phyloP scores from a whole-genome alignment of 2,329 filamentous ascomycete genomes.

The Aspergillus tamarii region DNA sequence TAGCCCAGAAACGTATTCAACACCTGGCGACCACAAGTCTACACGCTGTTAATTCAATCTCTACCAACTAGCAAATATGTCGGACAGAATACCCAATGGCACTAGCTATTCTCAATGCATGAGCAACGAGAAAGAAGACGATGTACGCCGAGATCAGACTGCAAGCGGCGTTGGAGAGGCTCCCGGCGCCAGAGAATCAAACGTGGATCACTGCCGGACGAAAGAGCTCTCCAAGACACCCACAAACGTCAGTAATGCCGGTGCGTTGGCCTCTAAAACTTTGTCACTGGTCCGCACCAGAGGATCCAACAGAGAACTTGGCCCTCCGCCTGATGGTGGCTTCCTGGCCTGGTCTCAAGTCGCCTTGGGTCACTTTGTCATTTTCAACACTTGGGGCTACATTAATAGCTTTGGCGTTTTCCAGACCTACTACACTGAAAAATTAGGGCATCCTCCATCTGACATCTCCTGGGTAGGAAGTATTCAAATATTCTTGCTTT shows the following conservation, averaged over 20 bases:
- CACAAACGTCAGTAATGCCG: constrained; percentile 32
- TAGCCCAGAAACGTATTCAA: neutral
- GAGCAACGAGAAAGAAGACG: constrained; percentile 6
- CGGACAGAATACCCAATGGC: neutral
- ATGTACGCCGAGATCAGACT: constrained; percentile 11
- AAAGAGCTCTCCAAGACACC: constrained; percentile 26
- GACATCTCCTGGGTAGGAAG: constrained; percentile 58
- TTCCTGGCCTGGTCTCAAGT: constrained; percentile 60
- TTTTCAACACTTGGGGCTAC: constrained; percentile 61
- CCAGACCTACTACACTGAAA: constrained; percentile 55
- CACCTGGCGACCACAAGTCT: neutral
- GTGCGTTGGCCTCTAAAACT: constrained; percentile 29
- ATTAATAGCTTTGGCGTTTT: constrained; percentile 61
- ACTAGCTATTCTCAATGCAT: neutral
- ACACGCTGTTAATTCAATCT: neutral
- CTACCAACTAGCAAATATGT: neutral
- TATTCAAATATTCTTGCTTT: constrained; percentile 55
- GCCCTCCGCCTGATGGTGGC: constrained; percentile 55
- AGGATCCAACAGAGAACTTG: constrained; percentile 40
- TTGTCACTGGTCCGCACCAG: constrained; percentile 42
- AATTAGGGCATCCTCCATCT: constrained; percentile 47
- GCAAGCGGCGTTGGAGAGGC: constrained; percentile 12
- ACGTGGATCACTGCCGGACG: constrained; percentile 10
- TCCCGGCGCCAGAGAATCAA: constrained; percentile 25
- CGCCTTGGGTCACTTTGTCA: constrained; percentile 55